Percentiles rank a stretch among this genome's conserved stretches.
Conservation (phyloP, 768 basidiomycete species). For the Rhizopogon vesiculosus region DNA sequence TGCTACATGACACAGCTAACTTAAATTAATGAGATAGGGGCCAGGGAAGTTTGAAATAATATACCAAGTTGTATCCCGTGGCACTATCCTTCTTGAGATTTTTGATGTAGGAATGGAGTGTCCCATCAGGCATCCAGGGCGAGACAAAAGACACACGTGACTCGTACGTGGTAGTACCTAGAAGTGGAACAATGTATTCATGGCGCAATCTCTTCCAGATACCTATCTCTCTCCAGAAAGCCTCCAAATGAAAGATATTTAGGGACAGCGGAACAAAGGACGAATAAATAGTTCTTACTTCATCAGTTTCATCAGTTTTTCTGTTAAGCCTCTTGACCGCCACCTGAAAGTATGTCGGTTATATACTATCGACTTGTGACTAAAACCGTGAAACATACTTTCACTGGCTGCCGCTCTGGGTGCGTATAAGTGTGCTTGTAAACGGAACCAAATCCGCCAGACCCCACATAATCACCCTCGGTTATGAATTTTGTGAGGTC, state of each 20-base stretch:
- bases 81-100: neutral
- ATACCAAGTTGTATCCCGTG: neutral
- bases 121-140: neutral
- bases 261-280: no score
- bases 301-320: no score
- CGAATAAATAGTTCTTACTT: no score
- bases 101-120: neutral
- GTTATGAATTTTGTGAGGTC: neutral
- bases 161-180: neutral
- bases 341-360: neutral
- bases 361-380: neutral
- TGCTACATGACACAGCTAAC: neutral
- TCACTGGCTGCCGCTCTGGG: neutral
- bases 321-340: neutral
- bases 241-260: no score
- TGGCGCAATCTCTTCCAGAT: constrained; percentile 2
- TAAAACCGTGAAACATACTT: neutral
- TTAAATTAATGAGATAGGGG: neutral
- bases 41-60: neutral
- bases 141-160: neutral
- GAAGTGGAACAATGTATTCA: neutral
- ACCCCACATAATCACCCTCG: neutral
- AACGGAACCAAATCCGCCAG: neutral
- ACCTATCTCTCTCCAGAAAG: neutral
- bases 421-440: neutral